Conservation (phyloP, 1,139 yeast genomes). For the Wickerhamomyces sp. region DNA sequence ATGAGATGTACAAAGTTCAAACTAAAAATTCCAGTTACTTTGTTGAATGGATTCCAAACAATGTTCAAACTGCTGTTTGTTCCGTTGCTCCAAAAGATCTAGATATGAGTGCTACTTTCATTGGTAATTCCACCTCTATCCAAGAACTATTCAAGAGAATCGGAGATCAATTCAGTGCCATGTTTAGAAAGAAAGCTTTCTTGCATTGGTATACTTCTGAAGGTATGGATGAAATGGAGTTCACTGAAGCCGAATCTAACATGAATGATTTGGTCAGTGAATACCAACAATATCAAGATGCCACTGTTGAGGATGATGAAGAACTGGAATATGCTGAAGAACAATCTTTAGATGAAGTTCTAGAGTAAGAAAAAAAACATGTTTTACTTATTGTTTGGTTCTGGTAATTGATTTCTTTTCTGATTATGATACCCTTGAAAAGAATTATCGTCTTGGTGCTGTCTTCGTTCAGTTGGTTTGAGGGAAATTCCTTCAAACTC, state of each 20-base stretch:
- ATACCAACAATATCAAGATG: slow-evolving; percentile 94
- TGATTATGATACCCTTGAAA: slow-evolving; percentile 3
- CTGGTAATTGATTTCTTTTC: not conserved
- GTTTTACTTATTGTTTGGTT: not conserved
- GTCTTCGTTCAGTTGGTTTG: too few species aligned
- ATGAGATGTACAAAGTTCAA: slow-evolving; percentile 88
- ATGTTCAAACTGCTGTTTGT: slow-evolving; percentile 97
- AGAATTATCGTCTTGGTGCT: too few species aligned
- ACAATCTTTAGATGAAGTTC: slow-evolving; percentile 25
- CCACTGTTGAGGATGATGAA: slow-evolving; percentile 80
- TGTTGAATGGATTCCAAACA: slow-evolving; percentile 99
- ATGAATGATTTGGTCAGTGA: slow-evolving; percentile 97
- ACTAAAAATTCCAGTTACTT: slow-evolving; percentile 91
- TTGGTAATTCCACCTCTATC: slow-evolving; percentile 97
- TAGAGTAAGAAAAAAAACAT: slow-evolving; percentile 13
- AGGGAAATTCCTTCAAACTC: not conserved
- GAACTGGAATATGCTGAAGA: slow-evolving; percentile 45
- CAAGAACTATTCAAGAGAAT: slow-evolving; percentile 98
- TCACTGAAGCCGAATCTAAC: slow-evolving; percentile 87
- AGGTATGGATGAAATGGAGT: slow-evolving; percentile 94
- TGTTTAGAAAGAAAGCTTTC: slow-evolving; percentile 98
- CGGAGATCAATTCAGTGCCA: slow-evolving; percentile 92
- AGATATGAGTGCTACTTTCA: slow-evolving; percentile 86
- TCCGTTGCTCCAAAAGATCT: slow-evolving; percentile 87
- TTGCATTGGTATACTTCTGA: slow-evolving; percentile 99